Evolutionary conservation across 1,284 basidiomycete species (phyloP).

Genomic region (Tremellales sp.): DNA sequence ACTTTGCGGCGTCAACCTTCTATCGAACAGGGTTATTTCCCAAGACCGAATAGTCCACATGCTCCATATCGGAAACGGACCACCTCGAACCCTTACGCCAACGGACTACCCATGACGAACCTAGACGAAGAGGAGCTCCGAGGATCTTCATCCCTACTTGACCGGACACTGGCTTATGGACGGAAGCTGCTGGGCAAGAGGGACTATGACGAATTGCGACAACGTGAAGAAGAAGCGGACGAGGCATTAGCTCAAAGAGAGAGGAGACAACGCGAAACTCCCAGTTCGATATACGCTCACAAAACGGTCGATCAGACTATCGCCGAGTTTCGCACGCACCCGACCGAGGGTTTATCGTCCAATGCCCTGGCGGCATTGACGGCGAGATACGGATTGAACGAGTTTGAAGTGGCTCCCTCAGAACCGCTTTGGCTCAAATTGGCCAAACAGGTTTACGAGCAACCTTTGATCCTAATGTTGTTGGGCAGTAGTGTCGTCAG

Average conservation of each 20-base stretch:
- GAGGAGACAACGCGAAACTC: conserved; percentile 43
- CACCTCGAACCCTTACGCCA: conserved; percentile 16
- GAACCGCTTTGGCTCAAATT: conserved; percentile 83
- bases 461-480: conserved; percentile 82
- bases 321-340: conserved; percentile 58
- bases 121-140: conserved; percentile 5
- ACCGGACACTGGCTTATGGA: conserved; percentile 11
- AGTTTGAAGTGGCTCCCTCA: conserved; percentile 80
- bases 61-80: conserved; percentile 8
- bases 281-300: conserved; percentile 43
- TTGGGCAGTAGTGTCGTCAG: conserved; percentile 84
- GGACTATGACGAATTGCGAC: conserved; percentile 26
- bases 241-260: conserved; percentile 17
- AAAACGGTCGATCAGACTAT: conserved; percentile 38
- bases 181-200: conserved; percentile 24
- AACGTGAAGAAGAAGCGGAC: conserved; percentile 21
- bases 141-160: conserved; percentile 10
- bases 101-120: conserved; percentile 5
- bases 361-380: conserved; percentile 65
- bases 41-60: conserved; percentile 14
- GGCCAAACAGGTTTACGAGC: conserved; percentile 81
- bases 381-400: conserved; percentile 77
- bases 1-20: conserved; percentile 63
- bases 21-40: conserved; percentile 13
- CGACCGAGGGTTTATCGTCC: conserved; percentile 60